Conservation (phyloP, 768 basidiomycete genomes). For the Wakefieldia striispora region DNA sequence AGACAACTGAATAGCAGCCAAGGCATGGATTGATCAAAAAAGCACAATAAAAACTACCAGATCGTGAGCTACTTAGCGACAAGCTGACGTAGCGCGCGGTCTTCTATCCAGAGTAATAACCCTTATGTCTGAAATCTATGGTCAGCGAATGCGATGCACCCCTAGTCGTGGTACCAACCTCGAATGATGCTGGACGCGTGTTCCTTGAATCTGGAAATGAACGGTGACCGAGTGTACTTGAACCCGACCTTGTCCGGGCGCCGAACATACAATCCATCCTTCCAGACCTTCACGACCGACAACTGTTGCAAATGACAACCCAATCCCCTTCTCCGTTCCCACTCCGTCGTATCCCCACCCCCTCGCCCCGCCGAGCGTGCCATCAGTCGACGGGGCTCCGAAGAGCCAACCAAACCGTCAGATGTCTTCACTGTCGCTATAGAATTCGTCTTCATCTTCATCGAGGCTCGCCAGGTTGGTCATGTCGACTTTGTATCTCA, state of each 20-base stretch:
- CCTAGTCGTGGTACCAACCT: constrained; percentile 15
- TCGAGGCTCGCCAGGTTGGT: constrained; percentile 70
- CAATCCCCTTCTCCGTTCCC: constrained; percentile 1
- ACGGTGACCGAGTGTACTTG: constrained; percentile 1
- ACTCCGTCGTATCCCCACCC: constrained; percentile 21
- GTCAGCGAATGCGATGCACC: constrained; percentile 5
- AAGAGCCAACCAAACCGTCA: constrained; percentile 87
- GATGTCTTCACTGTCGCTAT: constrained; percentile 69
- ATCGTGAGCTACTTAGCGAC: constrained; percentile 25
- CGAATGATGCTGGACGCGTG: constrained; percentile 12
- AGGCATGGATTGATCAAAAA: constrained; percentile 26
- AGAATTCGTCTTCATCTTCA: constrained; percentile 85
- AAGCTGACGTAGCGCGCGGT: constrained; percentile 9
- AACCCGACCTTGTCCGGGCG: constrained; percentile 10
- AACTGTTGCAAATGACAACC: constrained; percentile 5
- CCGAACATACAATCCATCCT: constrained; percentile 3
- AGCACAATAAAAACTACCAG: constrained; percentile 27
- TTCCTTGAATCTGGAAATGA: constrained; percentile 14
- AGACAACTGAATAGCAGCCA: background rate
- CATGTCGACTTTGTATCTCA: constrained; percentile 98
- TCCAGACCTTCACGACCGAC: constrained; percentile 2
- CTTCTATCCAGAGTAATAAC: constrained; percentile 14
- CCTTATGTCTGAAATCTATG: constrained; percentile 3
- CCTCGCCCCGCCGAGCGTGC: constrained; percentile 66
- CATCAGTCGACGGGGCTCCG: constrained; percentile 70